Conservation (phyloP, 305 asterid species). For the Plantago lanceolata region DNA sequence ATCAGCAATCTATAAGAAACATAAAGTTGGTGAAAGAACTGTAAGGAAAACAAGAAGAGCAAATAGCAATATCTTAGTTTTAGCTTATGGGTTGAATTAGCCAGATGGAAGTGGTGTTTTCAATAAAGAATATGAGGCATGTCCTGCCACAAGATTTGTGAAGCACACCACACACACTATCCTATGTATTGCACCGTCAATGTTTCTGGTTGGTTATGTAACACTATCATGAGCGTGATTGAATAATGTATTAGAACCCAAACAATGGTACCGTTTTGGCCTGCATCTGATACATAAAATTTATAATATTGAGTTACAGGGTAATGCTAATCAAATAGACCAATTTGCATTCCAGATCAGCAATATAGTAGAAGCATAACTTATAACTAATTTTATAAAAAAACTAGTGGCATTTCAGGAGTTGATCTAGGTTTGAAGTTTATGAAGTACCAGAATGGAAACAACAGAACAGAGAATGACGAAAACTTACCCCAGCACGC, state of each 20-base stretch:
- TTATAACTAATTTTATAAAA: not conserved
- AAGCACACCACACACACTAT: too few species aligned
- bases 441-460: constrained; percentile 15
- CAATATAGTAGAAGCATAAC: not conserved
- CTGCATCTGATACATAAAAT: too few species aligned
- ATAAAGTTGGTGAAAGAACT: constrained; percentile 7
- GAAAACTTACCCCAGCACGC: constrained; percentile 77
- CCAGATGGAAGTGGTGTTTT: constrained; percentile 5
- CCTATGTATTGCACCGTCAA: not conserved
- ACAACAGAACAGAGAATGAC: constrained; percentile 14
- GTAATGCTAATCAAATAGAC: not conserved
- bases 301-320: too few species aligned
- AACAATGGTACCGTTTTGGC: not conserved
- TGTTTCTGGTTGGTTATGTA: constrained; percentile 6
- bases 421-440: constrained; percentile 9
- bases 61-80: not conserved
- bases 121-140: not conserved
- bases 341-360: constrained; percentile 1
- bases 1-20: constrained; percentile 74
- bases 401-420: not conserved
- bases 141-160: not conserved
- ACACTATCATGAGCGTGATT: constrained; percentile 5
- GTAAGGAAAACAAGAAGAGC: constrained; percentile 2
- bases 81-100: constrained; percentile 9
- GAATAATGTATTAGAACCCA: constrained; percentile 5